Conservation (phyloP, 2,329 filamentous ascomycete species). For the Juglanconis juglandina region DNA sequence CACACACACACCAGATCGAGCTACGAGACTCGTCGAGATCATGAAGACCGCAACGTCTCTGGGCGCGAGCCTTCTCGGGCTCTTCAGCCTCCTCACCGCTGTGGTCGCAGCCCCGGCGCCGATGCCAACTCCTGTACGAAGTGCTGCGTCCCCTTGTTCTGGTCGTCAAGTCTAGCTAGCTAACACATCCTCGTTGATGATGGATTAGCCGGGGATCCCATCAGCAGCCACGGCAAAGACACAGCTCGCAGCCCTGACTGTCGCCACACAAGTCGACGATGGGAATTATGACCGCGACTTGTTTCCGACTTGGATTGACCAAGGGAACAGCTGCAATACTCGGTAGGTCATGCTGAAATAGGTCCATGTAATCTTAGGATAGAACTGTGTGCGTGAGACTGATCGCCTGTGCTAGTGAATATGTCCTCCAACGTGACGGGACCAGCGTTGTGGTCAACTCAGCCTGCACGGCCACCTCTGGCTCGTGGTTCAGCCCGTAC, state of each 20-base stretch:
- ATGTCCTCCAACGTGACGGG: slow-evolving; percentile 72
- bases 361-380: neutral
- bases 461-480: slow-evolving; percentile 61
- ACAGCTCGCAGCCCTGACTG: slow-evolving; percentile 56
- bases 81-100: slow-evolving; percentile 11
- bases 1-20: neutral
- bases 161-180: neutral
- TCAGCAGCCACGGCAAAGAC: slow-evolving; percentile 52
- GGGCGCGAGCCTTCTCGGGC: slow-evolving; percentile 20
- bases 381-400: neutral
- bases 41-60: slow-evolving; percentile 21
- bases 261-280: slow-evolving; percentile 51
- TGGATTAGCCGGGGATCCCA: slow-evolving; percentile 57
- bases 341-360: slow-evolving; percentile 33
- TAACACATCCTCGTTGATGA: slow-evolving; percentile 20
- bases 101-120: slow-evolving; percentile 23
- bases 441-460: slow-evolving; percentile 55
- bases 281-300: slow-evolving; percentile 60
- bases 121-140: slow-evolving; percentile 22
- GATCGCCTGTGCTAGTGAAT: slow-evolving; percentile 42
- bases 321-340: slow-evolving; percentile 66
- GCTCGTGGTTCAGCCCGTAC: slow-evolving; percentile 69
- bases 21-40: neutral
- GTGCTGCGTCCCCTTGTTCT: neutral
- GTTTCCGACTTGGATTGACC: slow-evolving; percentile 70